A percentile compares a stretch with the other conserved stretches of the same genome.
Conservation (phyloP, 2,329 filamentous ascomycete genomes). For the Aspergillus glaucus region DNA sequence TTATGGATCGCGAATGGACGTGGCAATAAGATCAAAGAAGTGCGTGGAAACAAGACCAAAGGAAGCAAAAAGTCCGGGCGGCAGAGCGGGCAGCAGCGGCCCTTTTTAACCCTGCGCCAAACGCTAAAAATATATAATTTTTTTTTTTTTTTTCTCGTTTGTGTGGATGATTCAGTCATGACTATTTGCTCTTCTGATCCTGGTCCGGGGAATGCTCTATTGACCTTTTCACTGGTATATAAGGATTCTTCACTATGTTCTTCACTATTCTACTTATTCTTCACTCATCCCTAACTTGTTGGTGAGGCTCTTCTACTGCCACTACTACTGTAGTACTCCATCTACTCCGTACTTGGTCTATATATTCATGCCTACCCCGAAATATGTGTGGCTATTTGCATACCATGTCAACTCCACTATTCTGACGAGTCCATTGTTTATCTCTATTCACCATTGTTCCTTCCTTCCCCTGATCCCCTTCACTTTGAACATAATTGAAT, state of each 20-base stretch:
- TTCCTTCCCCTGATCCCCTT: not conserved
- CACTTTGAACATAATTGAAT: not conserved
- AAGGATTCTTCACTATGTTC: not conserved
- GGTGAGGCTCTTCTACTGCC: too few relatives aligned
- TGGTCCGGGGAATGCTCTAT: not conserved
- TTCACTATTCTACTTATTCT: too few relatives aligned
- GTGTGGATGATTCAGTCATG: not conserved
- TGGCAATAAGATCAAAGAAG: slow-evolving; percentile 4
- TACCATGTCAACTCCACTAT: not conserved
- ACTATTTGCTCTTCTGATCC: not conserved
- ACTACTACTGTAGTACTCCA: too few relatives aligned
- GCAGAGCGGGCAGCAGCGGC: slow-evolving; percentile 1
- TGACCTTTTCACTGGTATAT: not conserved
- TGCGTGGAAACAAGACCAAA: not conserved
- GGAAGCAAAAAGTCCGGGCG: slow-evolving; percentile 10
- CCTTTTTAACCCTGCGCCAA: slow-evolving; percentile 33
- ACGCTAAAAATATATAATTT: slow-evolving; percentile 14
- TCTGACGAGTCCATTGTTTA: too few relatives aligned
- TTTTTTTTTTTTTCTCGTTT: slow-evolving; percentile 5
- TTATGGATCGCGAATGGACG: slow-evolving; percentile 8
- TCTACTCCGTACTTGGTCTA: too few relatives aligned
- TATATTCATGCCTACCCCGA: too few relatives aligned
- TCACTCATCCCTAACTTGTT: too few relatives aligned
- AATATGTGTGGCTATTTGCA: not conserved
- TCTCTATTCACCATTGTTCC: not conserved